Evolutionary conservation across 331 rosid species (phyloP), one percentile per base, ranked within the genome.

Genomic region (Stylosanthes scabra): DNA sequence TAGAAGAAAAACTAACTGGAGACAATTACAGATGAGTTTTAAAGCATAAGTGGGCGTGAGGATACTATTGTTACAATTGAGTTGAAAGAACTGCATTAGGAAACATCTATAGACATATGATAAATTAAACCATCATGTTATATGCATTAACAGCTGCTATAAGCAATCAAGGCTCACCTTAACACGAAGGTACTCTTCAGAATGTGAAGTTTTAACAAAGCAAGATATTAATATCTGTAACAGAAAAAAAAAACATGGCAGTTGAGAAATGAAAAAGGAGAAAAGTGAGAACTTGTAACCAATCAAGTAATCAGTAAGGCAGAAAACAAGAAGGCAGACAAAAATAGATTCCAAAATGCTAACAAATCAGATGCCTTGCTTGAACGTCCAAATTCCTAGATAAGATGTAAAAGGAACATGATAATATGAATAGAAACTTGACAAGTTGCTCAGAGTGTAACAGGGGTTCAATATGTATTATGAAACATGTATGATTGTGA

Each of bases 141-240:
- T 20, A 52, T 42, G 60, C 37, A 59, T 66, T n/a, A 11, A n/a
- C 72, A 45, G 51, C 42, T 62, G 51, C 42, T 73, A 55, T 29
- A 51, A 68, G 61, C 66, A 73, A 46, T 52, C 11, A 56, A 74
- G 64, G 14, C 74, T 63, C 79, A 92, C 99, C 99, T 95, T 92
- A 70, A 95, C 97, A 34, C 97, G 87, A 6, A 95, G 91, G 87
- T 92, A 92, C 78, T 92, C 99, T 80, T 95, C 97, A 76, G 92
- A 80, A 83, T 83, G 97, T 66, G 99, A 84, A 80, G 99, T 92
- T 83, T 90, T 95, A 74, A 92, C 99, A 77, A 95, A 95, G 91
- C 99, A 95, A 58, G 99, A 95, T 78, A 95, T 76, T 86, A 95
- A 75, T 75, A 92, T 82, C 99, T 95, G 97, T 81, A 86, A 79